Base-by-base conservation (phyloP, 2,329 filamentous ascomycete genomes). In the Didymella glomerata region DNA sequence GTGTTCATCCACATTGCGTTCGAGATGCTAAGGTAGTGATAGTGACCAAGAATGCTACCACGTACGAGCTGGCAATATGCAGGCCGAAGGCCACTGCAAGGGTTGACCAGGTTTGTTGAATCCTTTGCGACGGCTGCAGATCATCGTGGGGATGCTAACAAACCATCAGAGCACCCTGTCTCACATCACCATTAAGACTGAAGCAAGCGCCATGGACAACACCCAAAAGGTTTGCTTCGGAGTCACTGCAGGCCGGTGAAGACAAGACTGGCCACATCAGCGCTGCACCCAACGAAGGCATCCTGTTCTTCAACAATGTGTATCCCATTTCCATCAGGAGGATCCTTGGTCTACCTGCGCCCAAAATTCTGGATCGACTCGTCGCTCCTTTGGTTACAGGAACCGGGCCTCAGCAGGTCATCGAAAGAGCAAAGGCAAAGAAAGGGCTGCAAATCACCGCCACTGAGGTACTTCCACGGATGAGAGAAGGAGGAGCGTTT, bases 401-500 rank as follows among this genome's bases (percentile, higher is more conserved):
- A 14, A 83, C 85, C 8, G 85, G 89, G 58, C 85, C 87, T 0
- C 71, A 80, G 25, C 78, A 78, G 30, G 81, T 89, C 18, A 66
- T 77, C 14, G 77, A 84, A 45, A 84, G 84, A 53, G 89, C 88
- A 0, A 85, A 92, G 24, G 61, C 58, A 13, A 90, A 90, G 1
- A 75, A 81, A 4, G 83, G 83, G 10, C 69, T 89, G 1, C 81
- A 86, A 1, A 80, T 96, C 47, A 87, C 89, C 57, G 86, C 97
- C 46, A 91, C 88, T 3, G 90, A 96, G 70, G 89, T 97, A 16
- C 77, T 97, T 18, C 93, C 93, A 0, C 85, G 93, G 3, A 82
- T 96, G 27, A 93, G 96, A 69, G 95, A 99, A 72, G 95, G 95
- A 16, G 95, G 95, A 13, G 92, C 92, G 0, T 98, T 96, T 74